phyloP scores from a whole-genome alignment of 345 rosid genomes.

The Hibiscus mutabilis region DNA sequence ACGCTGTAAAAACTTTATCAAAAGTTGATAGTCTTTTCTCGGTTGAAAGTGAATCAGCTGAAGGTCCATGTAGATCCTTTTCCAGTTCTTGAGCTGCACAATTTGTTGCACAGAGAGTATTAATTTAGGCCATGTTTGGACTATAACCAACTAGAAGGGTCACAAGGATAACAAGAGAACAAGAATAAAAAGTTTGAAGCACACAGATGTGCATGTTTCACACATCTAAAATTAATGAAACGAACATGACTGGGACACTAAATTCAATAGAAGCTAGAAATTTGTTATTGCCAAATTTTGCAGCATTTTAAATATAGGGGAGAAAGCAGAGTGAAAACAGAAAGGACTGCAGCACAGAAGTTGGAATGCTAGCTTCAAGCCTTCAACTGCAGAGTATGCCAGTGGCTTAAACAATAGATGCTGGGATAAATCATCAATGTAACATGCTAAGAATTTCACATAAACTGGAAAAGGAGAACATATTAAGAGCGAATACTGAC shows the following conservation, averaged over 20 bases:
- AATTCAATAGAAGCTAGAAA: conserved; percentile 1
- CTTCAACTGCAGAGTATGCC: not conserved
- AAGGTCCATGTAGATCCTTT: conserved; percentile 82
- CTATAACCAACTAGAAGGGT: not conserved
- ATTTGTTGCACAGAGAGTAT: conserved; percentile 13
- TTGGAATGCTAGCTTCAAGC: too few relatives aligned
- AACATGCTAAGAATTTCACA: not conserved
- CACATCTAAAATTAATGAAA: conserved; percentile 1
- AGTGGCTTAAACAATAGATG: not conserved
- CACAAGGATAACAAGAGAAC: not conserved
- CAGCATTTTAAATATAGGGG: too few relatives aligned
- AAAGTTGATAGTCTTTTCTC: conserved; percentile 71
- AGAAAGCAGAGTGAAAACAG: too few relatives aligned
- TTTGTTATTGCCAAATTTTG: not conserved
- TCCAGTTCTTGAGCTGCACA: conserved; percentile 93
- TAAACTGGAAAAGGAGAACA: not conserved
- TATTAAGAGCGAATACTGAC: not conserved
- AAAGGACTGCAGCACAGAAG: too few relatives aligned
- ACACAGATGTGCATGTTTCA: conserved; percentile 3
- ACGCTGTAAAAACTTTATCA: conserved; percentile 87
- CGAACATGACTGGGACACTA: not conserved
- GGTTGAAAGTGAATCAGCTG: conserved; percentile 58
- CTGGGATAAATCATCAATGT: not conserved
- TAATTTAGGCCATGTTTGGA: conserved; percentile 2
- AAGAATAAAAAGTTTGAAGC: not conserved